Base-by-base conservation (phyloP, 192 early-diverging fungal species). In the Rhizophlyctis rosea region DNA sequence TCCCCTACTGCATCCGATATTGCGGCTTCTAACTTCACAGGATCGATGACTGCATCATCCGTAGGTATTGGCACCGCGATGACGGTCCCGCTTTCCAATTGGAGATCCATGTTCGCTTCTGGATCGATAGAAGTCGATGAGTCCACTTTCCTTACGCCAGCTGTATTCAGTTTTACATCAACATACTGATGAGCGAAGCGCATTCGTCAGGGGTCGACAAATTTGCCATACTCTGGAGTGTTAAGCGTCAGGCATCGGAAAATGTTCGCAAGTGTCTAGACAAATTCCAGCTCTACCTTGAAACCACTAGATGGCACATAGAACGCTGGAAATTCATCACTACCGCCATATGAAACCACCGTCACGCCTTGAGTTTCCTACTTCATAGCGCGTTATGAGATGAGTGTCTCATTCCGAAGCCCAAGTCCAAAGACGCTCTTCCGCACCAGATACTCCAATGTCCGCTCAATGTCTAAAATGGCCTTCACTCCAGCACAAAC, bases 401-500 rank as follows among this genome's bases (percentile, higher is more conserved):
- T 92, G 87, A 0, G 93, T 95, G 70, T 97, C 92, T 71, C 82
- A 14, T 30, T n/a, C 31, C 14, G 57, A 48, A 74, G 9, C n/a
- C 18, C 25, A 2, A 57, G 16, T 48, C n/a, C 29, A 60, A 21
- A 28, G 18, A 49, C 59, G 14, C n/a, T n/a, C n/a, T n/a, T n/a
- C n/a, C n/a, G n/a, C 21, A 62, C 84, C 52, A 96, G 68, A 55
- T 83, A 89, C 70, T 98, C 96, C 4, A 98, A 74, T 0, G 96
- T 98, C 59, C 87, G 87, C 55, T 76, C 83, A 71, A 98, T 89
- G 68, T 97, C 94, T 24, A 98, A 76, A 33, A 98, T 98, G n/a
- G 90, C 88, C 65, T 98, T 98, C 16, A 89, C 92, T 57, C 96
- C 96, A 0, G 96, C 92, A 72, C 94, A 98, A 0, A 98, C 87